Base-by-base conservation (phyloP, 495 filamentous ascomycete species). In the Sordaria brevicollis region DNA sequence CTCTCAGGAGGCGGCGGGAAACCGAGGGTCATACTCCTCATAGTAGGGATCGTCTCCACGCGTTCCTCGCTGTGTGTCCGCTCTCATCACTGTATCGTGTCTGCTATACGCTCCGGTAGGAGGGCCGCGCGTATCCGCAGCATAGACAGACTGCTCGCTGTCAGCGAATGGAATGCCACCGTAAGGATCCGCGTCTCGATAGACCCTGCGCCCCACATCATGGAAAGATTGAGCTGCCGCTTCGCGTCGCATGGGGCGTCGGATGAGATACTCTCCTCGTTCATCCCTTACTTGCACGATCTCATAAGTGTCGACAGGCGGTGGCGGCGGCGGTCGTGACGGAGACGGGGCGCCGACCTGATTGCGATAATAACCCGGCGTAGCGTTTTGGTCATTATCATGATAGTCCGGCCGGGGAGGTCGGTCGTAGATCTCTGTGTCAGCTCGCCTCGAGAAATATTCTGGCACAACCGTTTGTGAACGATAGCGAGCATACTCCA, bases 201-300 rank as follows among this genome's bases (percentile, higher is more conserved):
- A 65, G 10, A 13, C n/a, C 36, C 65, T 67, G 35, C 67, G 67
- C 13, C 71, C 73, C 11, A 72, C 57, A 13, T 66, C 72, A 9
- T 73, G 72, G 2, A 67, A 10, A 33, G 75, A 76, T 4, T 65
- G 57, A 8, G 72, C 57, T 17, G 78, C 74, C 5, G 72, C 75
- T 37, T 74, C 76, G 33, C 74, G 72, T 38, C 76, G 79, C n/a
- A 82, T 71, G 11, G 82, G 82, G 67, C 81, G 76, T 10, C 78
- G 78, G 68, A 84, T 80, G 65, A 79, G 79, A 68, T 84, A 86
- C 41, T 82, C 78, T 35, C 80, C 82, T n/a, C 74, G 66, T 4
- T 78, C 76, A 70, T 85, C 82, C 11, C 79, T 76, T 7, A 82
- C 81, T 35, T 82, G 76, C 37, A 85, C 78, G 35, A 83, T 79